These are phyloP conservation scores for Leccinum sublutescens DNA, from an alignment of 768 basidiomycete species.

Conservation along the genomic window DNA sequence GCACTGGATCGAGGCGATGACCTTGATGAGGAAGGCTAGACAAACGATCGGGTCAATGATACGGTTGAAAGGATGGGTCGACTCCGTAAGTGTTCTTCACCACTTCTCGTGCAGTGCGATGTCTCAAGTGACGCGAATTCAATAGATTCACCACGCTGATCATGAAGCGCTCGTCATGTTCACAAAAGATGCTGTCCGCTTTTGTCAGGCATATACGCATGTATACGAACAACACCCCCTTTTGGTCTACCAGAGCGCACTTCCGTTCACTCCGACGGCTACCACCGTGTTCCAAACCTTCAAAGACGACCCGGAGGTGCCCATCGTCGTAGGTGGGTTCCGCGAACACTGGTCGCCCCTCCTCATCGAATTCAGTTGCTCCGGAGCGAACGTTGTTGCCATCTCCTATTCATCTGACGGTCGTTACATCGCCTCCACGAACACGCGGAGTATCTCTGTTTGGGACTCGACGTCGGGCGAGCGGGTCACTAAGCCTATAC, in stretches of 20 bases:
- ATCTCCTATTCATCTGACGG: conserved; percentile 31
- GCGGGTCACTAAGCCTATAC: conserved; percentile 20
- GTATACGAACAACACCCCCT: conserved; percentile 35
- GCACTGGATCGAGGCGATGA: conserved; percentile 36
- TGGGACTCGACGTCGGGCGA: conserved; percentile 32
- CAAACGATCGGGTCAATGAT: conserved; percentile 31
- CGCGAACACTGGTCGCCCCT: conserved; percentile 33
- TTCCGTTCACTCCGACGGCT: conserved; percentile 32
- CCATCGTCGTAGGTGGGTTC: conserved; percentile 28
- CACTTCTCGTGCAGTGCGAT: neutral
- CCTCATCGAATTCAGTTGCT: conserved; percentile 28
- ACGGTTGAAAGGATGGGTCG: conserved; percentile 27
- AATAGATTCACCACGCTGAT: conserved; percentile 12
- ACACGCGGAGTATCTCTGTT: conserved; percentile 16
- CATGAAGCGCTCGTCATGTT: conserved; percentile 21
- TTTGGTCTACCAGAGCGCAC: conserved; percentile 31
- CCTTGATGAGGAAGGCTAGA: conserved; percentile 30
- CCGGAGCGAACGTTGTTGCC: conserved; percentile 13
- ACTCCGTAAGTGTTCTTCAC: conserved; percentile 12
- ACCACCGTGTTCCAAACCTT: conserved; percentile 27
- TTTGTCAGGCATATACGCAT: conserved; percentile 31
- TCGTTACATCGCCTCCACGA: conserved; percentile 28
- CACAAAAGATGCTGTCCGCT: conserved; percentile 29
- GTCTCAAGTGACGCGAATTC: neutral
- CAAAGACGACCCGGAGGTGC: conserved; percentile 24